These are phyloP conservation scores for Arctium lappa DNA, from an alignment of 129 eudicot species.

Conservation along the genomic window DNA sequence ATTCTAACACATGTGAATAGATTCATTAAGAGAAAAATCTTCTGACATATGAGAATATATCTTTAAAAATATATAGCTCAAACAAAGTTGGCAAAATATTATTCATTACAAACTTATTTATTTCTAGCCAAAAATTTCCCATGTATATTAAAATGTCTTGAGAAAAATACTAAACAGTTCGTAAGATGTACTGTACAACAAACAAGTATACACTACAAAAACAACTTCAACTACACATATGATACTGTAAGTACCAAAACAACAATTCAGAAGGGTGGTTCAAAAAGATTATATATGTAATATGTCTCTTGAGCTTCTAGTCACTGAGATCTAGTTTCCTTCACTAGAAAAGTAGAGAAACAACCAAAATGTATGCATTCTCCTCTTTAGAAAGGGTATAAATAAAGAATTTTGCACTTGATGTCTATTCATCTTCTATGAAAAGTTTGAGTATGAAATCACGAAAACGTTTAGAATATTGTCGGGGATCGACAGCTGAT, in stretches of 20 bases:
- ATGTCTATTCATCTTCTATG: conserved; percentile 18
- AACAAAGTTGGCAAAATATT: background rate
- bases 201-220: background rate
- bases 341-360: background rate
- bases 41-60: no score
- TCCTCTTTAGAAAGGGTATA: background rate
- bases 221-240: background rate
- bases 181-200: background rate
- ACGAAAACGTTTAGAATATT: conserved; percentile 31
- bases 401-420: background rate
- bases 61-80: background rate
- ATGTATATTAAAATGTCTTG: background rate
- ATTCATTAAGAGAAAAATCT: no score
- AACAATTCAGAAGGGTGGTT: background rate
- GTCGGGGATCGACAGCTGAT: conserved; percentile 36
- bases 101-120: background rate
- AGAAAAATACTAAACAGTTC: background rate
- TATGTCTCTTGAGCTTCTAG: background rate
- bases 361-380: background rate
- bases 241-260: background rate
- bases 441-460: conserved; percentile 28
- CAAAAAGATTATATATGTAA: background rate
- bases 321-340: background rate
- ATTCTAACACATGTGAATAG: no score
- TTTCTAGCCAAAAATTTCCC: background rate